A percentile compares a stretch with the other conserved stretches of the same genome.
These are phyloP conservation scores for Monotropa hypopitys DNA, from an alignment of 179 eudicot species.

Conservation along the genomic window DNA sequence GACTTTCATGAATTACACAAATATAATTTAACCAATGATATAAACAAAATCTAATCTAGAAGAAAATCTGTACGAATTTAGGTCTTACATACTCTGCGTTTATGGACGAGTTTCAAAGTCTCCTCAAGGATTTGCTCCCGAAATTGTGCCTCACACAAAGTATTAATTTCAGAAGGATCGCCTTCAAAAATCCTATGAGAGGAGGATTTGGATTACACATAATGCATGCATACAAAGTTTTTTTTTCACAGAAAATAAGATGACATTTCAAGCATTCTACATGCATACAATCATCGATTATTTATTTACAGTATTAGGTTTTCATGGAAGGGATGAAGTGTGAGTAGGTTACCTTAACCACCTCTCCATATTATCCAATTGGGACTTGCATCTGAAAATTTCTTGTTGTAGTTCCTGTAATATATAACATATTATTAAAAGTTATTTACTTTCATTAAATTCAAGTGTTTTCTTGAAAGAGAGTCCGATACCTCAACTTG, in stretches of 20 bases:
- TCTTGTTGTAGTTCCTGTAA: conserved; percentile 38
- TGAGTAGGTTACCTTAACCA: conserved; percentile 20
- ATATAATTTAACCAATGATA: no score
- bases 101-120: conserved; percentile 25
- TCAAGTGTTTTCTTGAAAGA: not conserved
- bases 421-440: not conserved
- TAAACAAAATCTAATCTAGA: not conserved
- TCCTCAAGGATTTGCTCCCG: conserved; percentile 41
- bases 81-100: conserved; percentile 20
- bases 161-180: conserved; percentile 29
- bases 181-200: conserved; percentile 36
- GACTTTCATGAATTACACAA: not conserved
- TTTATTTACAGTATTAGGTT: no score
- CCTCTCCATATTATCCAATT: conserved; percentile 28
- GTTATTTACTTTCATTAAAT: not conserved
- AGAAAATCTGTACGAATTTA: not conserved
- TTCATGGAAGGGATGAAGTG: not conserved
- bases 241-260: not conserved
- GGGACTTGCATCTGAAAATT: conserved; percentile 21
- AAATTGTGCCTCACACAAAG: conserved; percentile 31
- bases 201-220: not conserved
- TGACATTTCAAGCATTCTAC: not conserved
- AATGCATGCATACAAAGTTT: not conserved
- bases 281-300: no score
- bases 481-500: conserved; percentile 23